Evolutionary conservation across 257 asterid genomes (phyloP).

Genomic region (Fraxinus anomala): DNA sequence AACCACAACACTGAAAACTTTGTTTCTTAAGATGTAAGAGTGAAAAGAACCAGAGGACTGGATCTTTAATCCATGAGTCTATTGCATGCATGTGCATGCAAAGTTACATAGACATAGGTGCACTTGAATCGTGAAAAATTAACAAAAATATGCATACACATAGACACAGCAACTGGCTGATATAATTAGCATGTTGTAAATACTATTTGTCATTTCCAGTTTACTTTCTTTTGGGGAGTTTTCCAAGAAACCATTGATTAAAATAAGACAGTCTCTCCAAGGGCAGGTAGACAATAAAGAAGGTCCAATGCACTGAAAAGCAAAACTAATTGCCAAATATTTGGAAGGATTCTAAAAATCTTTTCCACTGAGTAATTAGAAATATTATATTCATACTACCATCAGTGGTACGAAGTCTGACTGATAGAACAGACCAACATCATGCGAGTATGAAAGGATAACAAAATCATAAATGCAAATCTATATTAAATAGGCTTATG

Average conservation of each 20-base stretch:
- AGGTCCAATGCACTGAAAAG: slow-evolving; percentile 5
- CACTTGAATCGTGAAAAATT: not conserved
- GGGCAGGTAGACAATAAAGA: not conserved
- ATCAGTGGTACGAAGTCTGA: not conserved
- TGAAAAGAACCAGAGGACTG: not conserved
- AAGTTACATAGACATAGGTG: not conserved
- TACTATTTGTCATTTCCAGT: not conserved
- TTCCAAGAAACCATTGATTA: not conserved
- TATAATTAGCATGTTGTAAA: not conserved
- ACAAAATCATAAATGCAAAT: slow-evolving; percentile 4
- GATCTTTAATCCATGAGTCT: not conserved
- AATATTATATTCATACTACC: not conserved
- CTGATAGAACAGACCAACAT: slow-evolving; percentile 10
- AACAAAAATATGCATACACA: not conserved
- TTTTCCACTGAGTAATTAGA: not conserved
- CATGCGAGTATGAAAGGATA: slow-evolving; percentile 7
- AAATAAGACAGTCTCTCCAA: not conserved
- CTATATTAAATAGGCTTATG: not conserved
- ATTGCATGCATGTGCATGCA: not conserved
- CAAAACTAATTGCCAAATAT: not conserved
- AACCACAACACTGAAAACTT: not conserved
- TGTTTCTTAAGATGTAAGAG: not conserved
- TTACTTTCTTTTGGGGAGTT: not conserved
- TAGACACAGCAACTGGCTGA: not conserved
- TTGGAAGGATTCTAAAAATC: not conserved